Base-by-base conservation (phyloP, 345 rosid genomes). In the Eucalyptus urophylla region DNA sequence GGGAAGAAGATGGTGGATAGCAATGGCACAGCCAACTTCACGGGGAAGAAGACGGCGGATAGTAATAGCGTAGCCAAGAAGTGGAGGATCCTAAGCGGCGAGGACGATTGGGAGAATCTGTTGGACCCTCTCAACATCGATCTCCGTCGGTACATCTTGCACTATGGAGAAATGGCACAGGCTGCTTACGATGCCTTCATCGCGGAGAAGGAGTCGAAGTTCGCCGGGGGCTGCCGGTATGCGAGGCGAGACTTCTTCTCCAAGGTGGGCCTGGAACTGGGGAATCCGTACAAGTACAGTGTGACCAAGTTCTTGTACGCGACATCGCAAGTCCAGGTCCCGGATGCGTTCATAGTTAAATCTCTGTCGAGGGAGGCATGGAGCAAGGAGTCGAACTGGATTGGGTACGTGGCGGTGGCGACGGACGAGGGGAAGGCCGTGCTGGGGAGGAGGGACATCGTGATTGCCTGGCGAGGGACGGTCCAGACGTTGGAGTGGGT, bases 391-490 rank as follows among this genome's bases (percentile, higher is more conserved):
- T 96, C 99, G 2, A 97, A 96, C 11, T 97, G 97, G 98, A 94
- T 96, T 21, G 99, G 99, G 85, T 97, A 90, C n/a, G 95, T 97
- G 7, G 99, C 98, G 1, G 99, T 96, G 90, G 92, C 97, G 7
- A 96, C 96, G 13, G 97, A 97, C 4, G 94, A 96, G 89, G 97
- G 96, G 87, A 93, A 92, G 87, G 92, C 88, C 22, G 60, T 88
- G 83, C 87, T 97, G 11, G 99, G 99, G 87, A 92, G 99, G 90
- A 93, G 99, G 92, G 99, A 96, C 76, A 96, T 96, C 19, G 98
- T 97, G 67, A 91, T 97, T 12, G 94, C 94, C 29, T 97, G 98
- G 99, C 94, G 99, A 94, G 99, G 99, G 88, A 94, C 99, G 6
- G 89, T 94, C 24, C 93, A 89, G 90, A 93, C 95, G 9, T 89